Conservation (phyloP, 2,329 filamentous ascomycete genomes). For the Tolypocladium tundrense region DNA sequence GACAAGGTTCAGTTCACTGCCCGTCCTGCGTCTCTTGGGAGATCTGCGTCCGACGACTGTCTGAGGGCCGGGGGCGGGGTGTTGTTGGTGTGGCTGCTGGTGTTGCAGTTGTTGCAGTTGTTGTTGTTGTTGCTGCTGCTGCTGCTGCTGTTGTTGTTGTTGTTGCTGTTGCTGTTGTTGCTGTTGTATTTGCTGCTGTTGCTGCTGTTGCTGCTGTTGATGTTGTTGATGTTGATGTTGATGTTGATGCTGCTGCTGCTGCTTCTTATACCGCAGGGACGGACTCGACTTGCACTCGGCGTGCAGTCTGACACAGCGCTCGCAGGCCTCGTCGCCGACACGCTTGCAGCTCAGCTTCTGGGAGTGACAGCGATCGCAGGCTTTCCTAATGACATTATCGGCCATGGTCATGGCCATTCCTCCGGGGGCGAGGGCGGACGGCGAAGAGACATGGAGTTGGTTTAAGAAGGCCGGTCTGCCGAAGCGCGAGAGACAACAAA, state of each 20-base stretch:
- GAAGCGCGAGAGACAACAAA: slow-evolving; percentile 7
- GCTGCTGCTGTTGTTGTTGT: slow-evolving; percentile 7
- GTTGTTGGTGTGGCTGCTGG: slow-evolving; percentile 3
- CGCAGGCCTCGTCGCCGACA: slow-evolving; percentile 27
- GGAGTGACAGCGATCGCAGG: slow-evolving; percentile 35
- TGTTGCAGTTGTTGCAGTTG: slow-evolving; percentile 4
- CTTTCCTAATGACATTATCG: slow-evolving; percentile 29
- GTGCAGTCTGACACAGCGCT: slow-evolving; percentile 30
- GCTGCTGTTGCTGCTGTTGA: slow-evolving; percentile 7
- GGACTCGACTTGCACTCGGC: slow-evolving; percentile 33
- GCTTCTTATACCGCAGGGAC: slow-evolving; percentile 27
- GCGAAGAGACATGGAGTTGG: slow-evolving; percentile 17
- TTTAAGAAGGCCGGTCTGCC: slow-evolving; percentile 15
- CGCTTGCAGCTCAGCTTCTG: slow-evolving; percentile 37
- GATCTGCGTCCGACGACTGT: slow-evolving; percentile 16
- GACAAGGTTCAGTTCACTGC: slow-evolving; percentile 20
- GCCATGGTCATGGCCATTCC: slow-evolving; percentile 22
- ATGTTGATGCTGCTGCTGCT: slow-evolving; percentile 15
- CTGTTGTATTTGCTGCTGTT: slow-evolving; percentile 6
- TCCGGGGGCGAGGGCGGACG: slow-evolving; percentile 8
- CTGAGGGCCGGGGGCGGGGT: slow-evolving; percentile 4
- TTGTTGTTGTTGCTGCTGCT: slow-evolving; percentile 6
- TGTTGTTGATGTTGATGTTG: slow-evolving; percentile 10
- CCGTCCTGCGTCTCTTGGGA: slow-evolving; percentile 26
- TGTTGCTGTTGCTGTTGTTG: slow-evolving; percentile 6